phyloP scores from a whole-genome alignment of 768 basidiomycete genomes.

The Clathrus columnatus region DNA sequence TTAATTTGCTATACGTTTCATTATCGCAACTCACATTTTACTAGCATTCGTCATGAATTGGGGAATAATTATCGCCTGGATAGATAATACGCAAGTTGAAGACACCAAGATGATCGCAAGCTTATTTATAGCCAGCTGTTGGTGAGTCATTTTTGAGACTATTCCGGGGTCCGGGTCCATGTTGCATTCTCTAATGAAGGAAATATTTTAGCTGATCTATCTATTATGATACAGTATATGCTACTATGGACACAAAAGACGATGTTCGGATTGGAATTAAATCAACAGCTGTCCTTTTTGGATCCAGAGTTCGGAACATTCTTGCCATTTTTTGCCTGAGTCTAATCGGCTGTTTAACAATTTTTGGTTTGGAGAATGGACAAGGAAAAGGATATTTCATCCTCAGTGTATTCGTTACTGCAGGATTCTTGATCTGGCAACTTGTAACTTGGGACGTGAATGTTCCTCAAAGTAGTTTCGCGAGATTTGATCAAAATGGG shows the following conservation, averaged over 20 bases:
- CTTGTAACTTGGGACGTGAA: too few relatives aligned
- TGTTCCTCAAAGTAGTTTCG: too few relatives aligned
- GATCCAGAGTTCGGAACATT: constrained; percentile 32
- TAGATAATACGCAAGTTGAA: neutral
- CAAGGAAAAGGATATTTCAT: constrained; percentile 13
- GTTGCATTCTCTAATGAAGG: neutral
- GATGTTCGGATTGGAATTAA: constrained; percentile 51
- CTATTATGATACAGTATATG: constrained; percentile 53
- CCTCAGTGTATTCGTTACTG: too few relatives aligned
- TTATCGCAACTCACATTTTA: neutral
- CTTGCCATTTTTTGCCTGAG: constrained; percentile 31
- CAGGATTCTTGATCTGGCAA: too few relatives aligned
- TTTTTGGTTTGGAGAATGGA: constrained; percentile 20
- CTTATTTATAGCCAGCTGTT: constrained; percentile 16
- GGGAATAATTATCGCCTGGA: constrained; percentile 15
- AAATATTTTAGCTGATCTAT: constrained; percentile 29
- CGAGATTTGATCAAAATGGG: too few relatives aligned
- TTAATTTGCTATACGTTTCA: neutral
- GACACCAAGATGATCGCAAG: constrained; percentile 2
- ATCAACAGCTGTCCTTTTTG: constrained; percentile 56
- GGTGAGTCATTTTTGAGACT: too few relatives aligned
- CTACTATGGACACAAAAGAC: constrained; percentile 42
- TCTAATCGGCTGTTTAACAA: constrained; percentile 19
- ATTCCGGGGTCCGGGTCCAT: too few relatives aligned
- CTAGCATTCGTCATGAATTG: constrained; percentile 16